Base-by-base conservation (phyloP, 139 green algal species). In the Closterium sp. region DNA sequence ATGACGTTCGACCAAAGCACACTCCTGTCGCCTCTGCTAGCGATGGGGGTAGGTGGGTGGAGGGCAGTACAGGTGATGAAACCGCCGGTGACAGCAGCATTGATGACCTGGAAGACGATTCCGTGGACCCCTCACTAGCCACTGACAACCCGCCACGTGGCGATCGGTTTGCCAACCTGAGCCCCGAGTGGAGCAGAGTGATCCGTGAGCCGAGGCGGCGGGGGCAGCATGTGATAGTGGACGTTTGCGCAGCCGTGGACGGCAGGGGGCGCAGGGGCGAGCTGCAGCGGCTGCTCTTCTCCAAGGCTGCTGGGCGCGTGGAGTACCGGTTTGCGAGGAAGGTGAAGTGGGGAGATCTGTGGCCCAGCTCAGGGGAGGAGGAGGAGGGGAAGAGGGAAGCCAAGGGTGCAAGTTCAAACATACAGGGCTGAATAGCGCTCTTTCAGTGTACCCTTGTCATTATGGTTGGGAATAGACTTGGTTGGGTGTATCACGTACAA, bases 141-240 rank as follows among this genome's bases (percentile, higher is more conserved):
- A 76, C 55, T 76, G 55, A 76, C 55, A 76, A 76, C 55, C 55
- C 55, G 16, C 55, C 55, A 76, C 55, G 55, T 76, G 55, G 55
- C 55, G 55, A 76, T 19, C 55, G 55, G 16, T 76, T 76, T 76
- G 55, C 55, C 16, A 76, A 76, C 25, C 55, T 91, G 69, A 91
- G 84, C 28, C 34, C 33, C 36, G 89, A 83, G 34, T 91, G 89
- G 89, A 28, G 43, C 19, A 76, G 89, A 3, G 64, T 91, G n/a
- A 83, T 91, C 23, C 38, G 89, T 25, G 30, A 38, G 36, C 89
- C 89, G 89, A 83, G 66, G n/a, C 23, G 89, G 28, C 38, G 89
- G 34, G 89, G 89, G n/a, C 34, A 43, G n/a, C 89, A 91, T 36
- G 89, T 90, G 23, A 89, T 91, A 33, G n/a, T 91, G 35, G 89